Evolutionary conservation across 257 asterid genomes (phyloP).

Genomic region (Verbascum thapsus): DNA sequence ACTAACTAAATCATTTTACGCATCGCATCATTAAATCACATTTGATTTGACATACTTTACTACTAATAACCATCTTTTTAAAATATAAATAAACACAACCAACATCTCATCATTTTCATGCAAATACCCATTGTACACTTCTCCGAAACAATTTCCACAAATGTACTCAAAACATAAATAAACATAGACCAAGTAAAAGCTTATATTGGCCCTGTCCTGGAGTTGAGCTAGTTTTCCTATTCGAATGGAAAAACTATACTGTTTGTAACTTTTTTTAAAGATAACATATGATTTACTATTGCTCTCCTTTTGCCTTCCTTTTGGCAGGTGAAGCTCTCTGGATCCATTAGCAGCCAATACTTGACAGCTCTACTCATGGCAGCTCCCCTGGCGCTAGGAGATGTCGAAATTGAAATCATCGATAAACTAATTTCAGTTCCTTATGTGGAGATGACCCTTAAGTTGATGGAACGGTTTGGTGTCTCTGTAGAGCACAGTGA

Average conservation of each 20-base stretch:
- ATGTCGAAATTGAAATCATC: slow-evolving; percentile 86
- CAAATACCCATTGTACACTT: no score
- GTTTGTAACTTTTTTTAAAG: neutral
- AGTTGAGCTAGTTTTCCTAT: slow-evolving; percentile 5
- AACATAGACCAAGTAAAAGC: no score
- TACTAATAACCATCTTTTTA: no score
- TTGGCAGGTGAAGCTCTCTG: slow-evolving; percentile 94
- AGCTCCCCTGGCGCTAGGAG: slow-evolving; percentile 89
- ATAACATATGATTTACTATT: slow-evolving; percentile 16
- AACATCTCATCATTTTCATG: no score
- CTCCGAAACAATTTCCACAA: no score
- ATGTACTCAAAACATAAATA: no score
- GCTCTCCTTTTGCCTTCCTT: no score
- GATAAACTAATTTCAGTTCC: slow-evolving; percentile 96
- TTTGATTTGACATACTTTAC: no score
- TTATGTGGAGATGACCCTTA: slow-evolving; percentile 96
- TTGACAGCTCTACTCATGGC: slow-evolving; percentile 97
- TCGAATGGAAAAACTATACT: neutral
- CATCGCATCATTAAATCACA: no score
- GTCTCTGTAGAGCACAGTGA: slow-evolving; percentile 83
- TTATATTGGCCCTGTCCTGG: neutral
- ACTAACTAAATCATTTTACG: no score
- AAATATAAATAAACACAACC: no score
- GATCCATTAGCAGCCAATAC: slow-evolving; percentile 95
- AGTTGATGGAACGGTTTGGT: slow-evolving; percentile 98